Evolutionary conservation across 2,329 filamentous ascomycete genomes (phyloP), one percentile per base, ranked within the genome.

Genomic region (Achaetomium macrosporum): DNA sequence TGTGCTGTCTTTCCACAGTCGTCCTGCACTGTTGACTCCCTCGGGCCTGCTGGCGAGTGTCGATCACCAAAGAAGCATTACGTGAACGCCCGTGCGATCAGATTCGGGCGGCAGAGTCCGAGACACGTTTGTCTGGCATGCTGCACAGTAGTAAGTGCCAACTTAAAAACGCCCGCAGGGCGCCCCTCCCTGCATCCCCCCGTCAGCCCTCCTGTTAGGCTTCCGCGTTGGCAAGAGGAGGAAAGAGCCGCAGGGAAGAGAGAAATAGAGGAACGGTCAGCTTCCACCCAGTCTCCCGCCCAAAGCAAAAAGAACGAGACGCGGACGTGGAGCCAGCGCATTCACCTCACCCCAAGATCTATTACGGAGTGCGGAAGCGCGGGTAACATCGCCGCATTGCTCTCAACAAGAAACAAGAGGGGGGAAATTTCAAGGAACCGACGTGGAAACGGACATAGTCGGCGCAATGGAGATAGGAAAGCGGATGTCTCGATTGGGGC

Each of bases 101-200:
- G 35, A 48, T 42, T 36, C 42, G 40, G 31, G n/a, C 9, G 48
- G 47, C 41, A n/a, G 30, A 54, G 43, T 48, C 54, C 48, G 54
- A 51, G 51, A 49, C 51, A 58, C 36, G 19, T 33, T 10, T 11
- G 65, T 30, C 25, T 65, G 64, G 67, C 67, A 25, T 25, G 25
- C 4, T 25, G 25, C 68, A 69, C 62, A 61, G 75, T 74, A 70
- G 69, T 71, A 75, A 74, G 71, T 74, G 69, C 41, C 31, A 25
- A 25, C 25, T 25, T 25, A 25, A 45, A 51, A 37, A 29, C 49
- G 30, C 37, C 61, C 65, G 69, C 64, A 66, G 49, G 65, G 66
- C 54, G 61, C 67, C 50, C 64, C 73, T 54, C 50, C 13, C 43
- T 25, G 42, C 40, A 40, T 40, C 33, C 33, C 35, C 35, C 16